Percentiles rank a stretch among this genome's conserved stretches.
These are phyloP conservation scores for Phaffomyces opuntiae DNA, from an alignment of 805 yeast genomes.

Conservation along the genomic window DNA sequence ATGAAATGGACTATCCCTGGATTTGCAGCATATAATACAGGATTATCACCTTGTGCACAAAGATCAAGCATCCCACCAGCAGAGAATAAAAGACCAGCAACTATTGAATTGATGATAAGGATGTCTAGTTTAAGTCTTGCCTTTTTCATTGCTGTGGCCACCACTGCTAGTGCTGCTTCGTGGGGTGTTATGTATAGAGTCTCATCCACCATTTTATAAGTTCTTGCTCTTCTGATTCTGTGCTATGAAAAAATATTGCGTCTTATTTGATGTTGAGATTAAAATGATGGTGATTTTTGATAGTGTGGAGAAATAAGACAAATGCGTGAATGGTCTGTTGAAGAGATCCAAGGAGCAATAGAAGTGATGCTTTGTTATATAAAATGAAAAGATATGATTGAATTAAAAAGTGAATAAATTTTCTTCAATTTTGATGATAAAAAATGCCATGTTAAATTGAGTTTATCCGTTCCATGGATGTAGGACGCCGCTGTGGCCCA, in stretches of 20 bases:
- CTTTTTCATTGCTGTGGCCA: constrained; percentile 81
- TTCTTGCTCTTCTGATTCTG: neutral
- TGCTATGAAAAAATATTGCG: neutral
- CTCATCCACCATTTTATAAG: constrained; percentile 32
- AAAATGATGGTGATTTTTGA: no score
- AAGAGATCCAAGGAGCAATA: no score
- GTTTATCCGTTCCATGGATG: neutral
- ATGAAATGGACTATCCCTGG: constrained; percentile 48
- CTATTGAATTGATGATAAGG: constrained; percentile 52
- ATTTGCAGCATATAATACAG: constrained; percentile 31
- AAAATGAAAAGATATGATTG: no score
- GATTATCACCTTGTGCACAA: constrained; percentile 45
- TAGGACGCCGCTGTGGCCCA: no score
- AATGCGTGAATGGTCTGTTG: no score
- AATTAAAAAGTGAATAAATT: no score
- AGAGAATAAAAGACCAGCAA: constrained; percentile 65
- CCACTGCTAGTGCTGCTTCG: constrained; percentile 78
- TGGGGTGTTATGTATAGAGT: constrained; percentile 62
- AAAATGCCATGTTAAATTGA: neutral
- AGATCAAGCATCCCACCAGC: constrained; percentile 69
- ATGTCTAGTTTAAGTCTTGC: constrained; percentile 58
- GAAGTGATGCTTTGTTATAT: no score
- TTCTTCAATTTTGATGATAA: no score
- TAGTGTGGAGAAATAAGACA: no score
- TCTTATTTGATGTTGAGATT: no score